A percentile compares a stretch with the other conserved stretches of the same genome.
phyloP scores from a whole-genome alignment of 129 eudicot species.

The Pittosporum tobira region DNA sequence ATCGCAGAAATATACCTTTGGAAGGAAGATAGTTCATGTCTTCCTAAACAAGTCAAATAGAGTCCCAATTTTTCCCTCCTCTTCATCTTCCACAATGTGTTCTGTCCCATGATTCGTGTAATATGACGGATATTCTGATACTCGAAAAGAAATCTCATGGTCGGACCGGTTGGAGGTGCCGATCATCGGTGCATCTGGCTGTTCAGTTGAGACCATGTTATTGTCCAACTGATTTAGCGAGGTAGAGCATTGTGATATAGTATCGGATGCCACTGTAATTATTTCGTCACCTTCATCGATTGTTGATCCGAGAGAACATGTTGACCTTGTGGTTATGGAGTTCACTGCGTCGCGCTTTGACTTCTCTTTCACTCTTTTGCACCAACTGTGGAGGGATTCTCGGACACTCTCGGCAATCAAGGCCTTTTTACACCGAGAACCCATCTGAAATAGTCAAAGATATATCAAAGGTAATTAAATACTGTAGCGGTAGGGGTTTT shows the following conservation, averaged over 20 bases:
- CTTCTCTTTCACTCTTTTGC: conserved; percentile 88
- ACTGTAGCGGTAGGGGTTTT: no score
- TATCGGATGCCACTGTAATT: conserved; percentile 71
- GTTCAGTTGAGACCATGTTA: conserved; percentile 16
- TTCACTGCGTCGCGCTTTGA: conserved; percentile 48
- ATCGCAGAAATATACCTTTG: not conserved
- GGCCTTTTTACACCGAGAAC: conserved; percentile 82
- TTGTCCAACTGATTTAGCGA: conserved; percentile 44
- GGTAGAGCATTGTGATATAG: conserved; percentile 75
- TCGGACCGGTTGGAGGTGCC: conserved; percentile 15
- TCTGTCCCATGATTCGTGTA: conserved; percentile 23
- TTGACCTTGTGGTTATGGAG: conserved; percentile 75
- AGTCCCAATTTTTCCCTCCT: conserved; percentile 30
- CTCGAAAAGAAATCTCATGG: conserved; percentile 43
- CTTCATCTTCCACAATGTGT: conserved; percentile 24
- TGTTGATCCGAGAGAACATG: conserved; percentile 69
- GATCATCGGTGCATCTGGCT: conserved; percentile 14
- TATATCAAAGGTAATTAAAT: no score
- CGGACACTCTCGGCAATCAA: conserved; percentile 90
- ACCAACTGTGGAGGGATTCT: conserved; percentile 95
- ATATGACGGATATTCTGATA: conserved; percentile 37
- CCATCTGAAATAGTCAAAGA: conserved; percentile 55
- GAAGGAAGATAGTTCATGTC: conserved; percentile 25
- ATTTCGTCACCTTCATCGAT: conserved; percentile 83
- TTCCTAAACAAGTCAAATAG: conserved; percentile 51